phyloP scores from a whole-genome alignment of 1,284 basidiomycete genomes.

The Cryptococcus jaspeensis region DNA sequence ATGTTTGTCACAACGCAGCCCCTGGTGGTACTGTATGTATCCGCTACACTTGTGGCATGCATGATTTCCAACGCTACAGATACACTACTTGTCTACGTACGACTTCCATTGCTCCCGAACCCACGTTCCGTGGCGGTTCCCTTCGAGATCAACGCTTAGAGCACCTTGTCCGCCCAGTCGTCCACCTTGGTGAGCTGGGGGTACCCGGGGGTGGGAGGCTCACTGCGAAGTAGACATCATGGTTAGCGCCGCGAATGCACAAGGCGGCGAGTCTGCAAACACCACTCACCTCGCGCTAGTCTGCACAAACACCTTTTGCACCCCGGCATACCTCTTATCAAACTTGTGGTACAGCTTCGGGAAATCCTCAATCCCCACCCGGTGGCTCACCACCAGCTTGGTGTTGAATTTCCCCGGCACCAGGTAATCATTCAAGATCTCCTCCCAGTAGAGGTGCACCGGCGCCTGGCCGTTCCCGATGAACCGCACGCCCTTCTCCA shows the following conservation, averaged over 20 bases:
- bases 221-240: conserved; percentile 15
- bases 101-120: too few species aligned
- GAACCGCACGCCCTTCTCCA: conserved; percentile 69
- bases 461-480: conserved; percentile 70
- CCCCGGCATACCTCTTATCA: conserved; percentile 60
- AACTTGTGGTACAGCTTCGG: conserved; percentile 55
- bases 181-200: conserved; percentile 58
- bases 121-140: too few species aligned
- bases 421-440: conserved; percentile 61
- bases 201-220: conserved; percentile 55
- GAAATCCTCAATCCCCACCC: conserved; percentile 63
- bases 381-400: conserved; percentile 61
- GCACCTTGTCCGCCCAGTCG: conserved; percentile 55
- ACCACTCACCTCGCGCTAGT: conserved; percentile 51
- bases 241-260: too few species aligned
- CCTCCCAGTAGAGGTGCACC: conserved; percentile 70
- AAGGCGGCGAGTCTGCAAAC: too few species aligned
- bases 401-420: conserved; percentile 68
- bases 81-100: too few species aligned
- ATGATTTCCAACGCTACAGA: too few species aligned
- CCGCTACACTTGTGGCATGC: too few species aligned
- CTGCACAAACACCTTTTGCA: conserved; percentile 67
- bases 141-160: conserved; percentile 15
- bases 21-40: too few species aligned
- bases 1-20: too few species aligned